Evolutionary conservation across 371 early-diverging fungal genomes (phyloP), one percentile per base, ranked within the genome.

Genomic region (Zychaea mexicana): DNA sequence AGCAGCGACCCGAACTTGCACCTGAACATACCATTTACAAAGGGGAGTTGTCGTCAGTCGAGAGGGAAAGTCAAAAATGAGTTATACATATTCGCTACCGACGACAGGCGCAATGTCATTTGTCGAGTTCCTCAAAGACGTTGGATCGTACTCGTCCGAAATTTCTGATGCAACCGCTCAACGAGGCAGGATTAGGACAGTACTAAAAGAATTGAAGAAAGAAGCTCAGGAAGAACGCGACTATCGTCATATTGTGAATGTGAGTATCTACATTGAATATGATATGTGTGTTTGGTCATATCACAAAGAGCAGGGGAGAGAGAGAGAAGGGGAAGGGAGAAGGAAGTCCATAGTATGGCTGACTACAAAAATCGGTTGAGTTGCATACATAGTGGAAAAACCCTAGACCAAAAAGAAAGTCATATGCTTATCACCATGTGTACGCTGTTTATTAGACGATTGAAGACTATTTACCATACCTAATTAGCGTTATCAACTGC

Each of bases 151-250:
- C 47, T 78, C 85, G 26, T 70, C 74, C 53, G 79, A 82, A 47
- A 75, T 88, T 33, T 82, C 88, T 2, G 87, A 88, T 66, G 86
- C 86, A 12, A 86, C 88, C 2, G 88, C 87, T 0, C 83, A 82
- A 62, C 71, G 88, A 36, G 88, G 87, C 10, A 66, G 86, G 53
- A 62, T 88, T 42, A 54, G 88, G 57, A 74, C 82, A 9, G 85
- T 75, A 17, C 73, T 86, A 28, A 88, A 88, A 60, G 85, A 73
- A 30, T 67, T 81, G 8, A 88, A 84, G 66, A 83, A 78, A 62
- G 81, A 81, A 52, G 75, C 77, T 17, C 74, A 70, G 45, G 81
- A 81, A 52, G 68, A 77, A 66, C 72, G 77, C 70, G 84, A 88
- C 69, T 83, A 78, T 65, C 70, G 78, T 60, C 66, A 73, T 60